Conservation (phyloP, 331 rosid species). For the Erythrophleum ivorense region DNA sequence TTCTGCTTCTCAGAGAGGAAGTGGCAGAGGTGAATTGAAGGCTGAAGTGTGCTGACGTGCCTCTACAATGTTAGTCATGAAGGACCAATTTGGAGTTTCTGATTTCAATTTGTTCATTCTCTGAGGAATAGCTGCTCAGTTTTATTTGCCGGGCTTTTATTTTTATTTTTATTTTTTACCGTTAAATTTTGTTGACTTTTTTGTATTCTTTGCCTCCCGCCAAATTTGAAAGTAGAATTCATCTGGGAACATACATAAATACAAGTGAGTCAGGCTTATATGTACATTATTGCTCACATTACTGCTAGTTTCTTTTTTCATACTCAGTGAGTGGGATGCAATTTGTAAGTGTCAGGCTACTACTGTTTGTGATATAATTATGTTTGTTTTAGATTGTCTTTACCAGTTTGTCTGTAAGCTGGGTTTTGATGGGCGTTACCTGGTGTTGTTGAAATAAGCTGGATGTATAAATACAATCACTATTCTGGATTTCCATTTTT, state of each 20-base stretch:
- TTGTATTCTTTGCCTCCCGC: constrained; percentile 49
- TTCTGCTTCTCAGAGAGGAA: constrained; percentile 72
- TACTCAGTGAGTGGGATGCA: constrained; percentile 16
- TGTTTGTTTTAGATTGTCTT: constrained; percentile 50
- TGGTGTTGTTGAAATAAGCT: constrained; percentile 39
- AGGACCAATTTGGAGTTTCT: constrained; percentile 37
- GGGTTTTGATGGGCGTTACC: constrained; percentile 23
- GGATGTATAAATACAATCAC: background rate
- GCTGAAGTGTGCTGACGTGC: constrained; percentile 33
- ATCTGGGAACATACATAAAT: constrained; percentile 35
- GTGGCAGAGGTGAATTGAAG: constrained; percentile 76
- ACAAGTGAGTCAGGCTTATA: constrained; percentile 53
- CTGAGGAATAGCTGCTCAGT: constrained; percentile 49
- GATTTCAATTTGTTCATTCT: constrained; percentile 37
- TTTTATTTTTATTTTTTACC: background rate
- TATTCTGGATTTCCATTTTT: background rate
- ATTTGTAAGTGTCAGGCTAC: constrained; percentile 40
- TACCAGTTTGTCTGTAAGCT: constrained; percentile 29
- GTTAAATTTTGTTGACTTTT: constrained; percentile 34
- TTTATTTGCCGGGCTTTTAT: constrained; percentile 35
- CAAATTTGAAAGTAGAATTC: constrained; percentile 32
- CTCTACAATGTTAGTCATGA: constrained; percentile 40
- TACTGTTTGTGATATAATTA: constrained; percentile 45
- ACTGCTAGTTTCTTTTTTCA: constrained; percentile 28
- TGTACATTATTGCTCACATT: constrained; percentile 54